Conservation (phyloP, 1,284 basidiomycete species). For the Irpex sp. region DNA sequence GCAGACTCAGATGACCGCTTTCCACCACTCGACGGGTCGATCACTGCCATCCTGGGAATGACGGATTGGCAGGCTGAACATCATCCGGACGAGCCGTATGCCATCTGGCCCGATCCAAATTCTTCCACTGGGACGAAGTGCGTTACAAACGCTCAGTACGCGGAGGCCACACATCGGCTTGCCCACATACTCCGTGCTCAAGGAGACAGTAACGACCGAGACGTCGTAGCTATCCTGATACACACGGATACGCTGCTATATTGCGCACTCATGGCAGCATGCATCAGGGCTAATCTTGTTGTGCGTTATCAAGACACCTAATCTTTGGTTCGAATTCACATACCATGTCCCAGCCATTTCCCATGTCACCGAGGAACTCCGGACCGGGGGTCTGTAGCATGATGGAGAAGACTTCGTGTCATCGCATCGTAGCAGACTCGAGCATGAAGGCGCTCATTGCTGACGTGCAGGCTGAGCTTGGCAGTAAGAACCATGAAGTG, state of each 20-base stretch:
- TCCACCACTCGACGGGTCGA: slow-evolving; percentile 9
- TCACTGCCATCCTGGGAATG: slow-evolving; percentile 1
- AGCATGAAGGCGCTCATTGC: slow-evolving; percentile 9
- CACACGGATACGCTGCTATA: slow-evolving; percentile 11
- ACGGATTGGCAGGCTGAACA: slow-evolving; percentile 8
- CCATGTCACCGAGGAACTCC: slow-evolving; percentile 31
- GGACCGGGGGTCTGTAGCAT: slow-evolving; percentile 27
- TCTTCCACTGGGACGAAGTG: not conserved
- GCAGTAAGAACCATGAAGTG: slow-evolving; percentile 1
- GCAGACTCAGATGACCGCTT: not conserved
- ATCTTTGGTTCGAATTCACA: not conserved
- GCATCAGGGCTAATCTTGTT: slow-evolving; percentile 8
- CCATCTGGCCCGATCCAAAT: slow-evolving; percentile 2
- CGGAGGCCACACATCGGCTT: slow-evolving; percentile 7
- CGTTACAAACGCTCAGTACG: slow-evolving; percentile 4
- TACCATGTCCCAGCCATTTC: slow-evolving; percentile 26
- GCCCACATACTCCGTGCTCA: slow-evolving; percentile 6
- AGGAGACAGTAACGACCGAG: not conserved
- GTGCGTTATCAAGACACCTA: not conserved
- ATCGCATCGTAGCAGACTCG: slow-evolving; percentile 14
- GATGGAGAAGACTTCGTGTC: slow-evolving; percentile 18
- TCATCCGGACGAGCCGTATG: slow-evolving; percentile 4
- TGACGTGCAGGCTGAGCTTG: slow-evolving; percentile 9
- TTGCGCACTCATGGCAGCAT: slow-evolving; percentile 4
- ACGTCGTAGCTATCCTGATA: slow-evolving; percentile 7